These are phyloP conservation scores for Kokia cookei DNA, from an alignment of 441 rosid species.

Conservation along the genomic window DNA sequence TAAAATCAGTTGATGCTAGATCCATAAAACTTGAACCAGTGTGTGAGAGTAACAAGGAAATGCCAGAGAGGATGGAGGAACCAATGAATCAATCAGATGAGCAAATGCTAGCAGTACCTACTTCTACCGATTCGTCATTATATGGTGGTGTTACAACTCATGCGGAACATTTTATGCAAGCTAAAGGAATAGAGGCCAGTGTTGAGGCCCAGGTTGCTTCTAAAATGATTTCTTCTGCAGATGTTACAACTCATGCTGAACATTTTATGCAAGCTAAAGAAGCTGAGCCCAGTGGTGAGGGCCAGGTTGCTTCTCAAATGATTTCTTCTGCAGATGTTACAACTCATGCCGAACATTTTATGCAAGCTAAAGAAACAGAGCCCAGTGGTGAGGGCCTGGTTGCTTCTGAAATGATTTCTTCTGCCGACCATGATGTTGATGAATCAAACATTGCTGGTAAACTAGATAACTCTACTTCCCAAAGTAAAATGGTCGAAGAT, in stretches of 20 bases:
- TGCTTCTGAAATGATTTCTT: constrained; percentile 14
- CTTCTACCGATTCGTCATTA: not conserved
- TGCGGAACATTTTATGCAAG: constrained; percentile 7
- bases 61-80: constrained; percentile 23
- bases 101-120: not conserved
- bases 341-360: constrained; percentile 6
- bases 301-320: constrained; percentile 18
- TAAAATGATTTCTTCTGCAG: constrained; percentile 14
- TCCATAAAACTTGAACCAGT: constrained; percentile 49
- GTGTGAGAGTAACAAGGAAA: constrained; percentile 25
- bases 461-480: constrained; percentile 22
- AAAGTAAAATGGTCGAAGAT: constrained; percentile 24
- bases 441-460: constrained; percentile 23
- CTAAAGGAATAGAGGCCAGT: constrained; percentile 12
- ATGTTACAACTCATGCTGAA: constrained; percentile 1
- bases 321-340: constrained; percentile 5
- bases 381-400: constrained; percentile 15
- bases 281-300: constrained; percentile 13
- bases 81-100: not conserved
- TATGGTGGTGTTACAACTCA: not conserved
- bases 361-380: constrained; percentile 12
- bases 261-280: constrained; percentile 7
- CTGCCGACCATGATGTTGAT: constrained; percentile 20
- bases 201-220: constrained; percentile 19
- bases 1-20: constrained; percentile 21